phyloP scores from a whole-genome alignment of 129 eudicot genomes.

The Gnaphalium uliginosum region DNA sequence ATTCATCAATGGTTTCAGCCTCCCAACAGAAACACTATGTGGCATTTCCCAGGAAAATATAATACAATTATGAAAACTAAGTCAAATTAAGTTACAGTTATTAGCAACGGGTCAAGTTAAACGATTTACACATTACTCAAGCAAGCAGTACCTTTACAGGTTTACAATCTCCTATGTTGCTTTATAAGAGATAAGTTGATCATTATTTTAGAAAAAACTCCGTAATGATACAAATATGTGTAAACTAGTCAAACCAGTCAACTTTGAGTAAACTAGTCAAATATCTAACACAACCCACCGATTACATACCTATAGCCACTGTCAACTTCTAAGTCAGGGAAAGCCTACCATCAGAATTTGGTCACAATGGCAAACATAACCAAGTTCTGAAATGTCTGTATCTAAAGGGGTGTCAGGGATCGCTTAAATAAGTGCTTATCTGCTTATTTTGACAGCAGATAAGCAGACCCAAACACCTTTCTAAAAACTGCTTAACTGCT shows the following conservation, averaged over 20 bases:
- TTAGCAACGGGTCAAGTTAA: no score
- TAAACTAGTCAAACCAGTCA: background rate
- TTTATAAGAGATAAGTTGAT: constrained; percentile 35
- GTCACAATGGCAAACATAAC: no score
- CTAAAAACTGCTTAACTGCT: no score
- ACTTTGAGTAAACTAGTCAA: no score
- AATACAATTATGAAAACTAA: background rate
- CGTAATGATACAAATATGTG: background rate
- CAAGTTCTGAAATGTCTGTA: no score
- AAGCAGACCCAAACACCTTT: no score
- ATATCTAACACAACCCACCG: background rate
- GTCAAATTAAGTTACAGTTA: no score
- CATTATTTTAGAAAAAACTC: constrained; percentile 38
- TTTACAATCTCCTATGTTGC: constrained; percentile 65
- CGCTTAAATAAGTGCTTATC: no score
- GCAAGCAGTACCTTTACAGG: constrained; percentile 16
- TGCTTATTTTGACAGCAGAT: no score
- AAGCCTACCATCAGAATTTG: background rate
- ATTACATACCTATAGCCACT: background rate
- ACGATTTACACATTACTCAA: background rate
- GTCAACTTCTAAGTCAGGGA: background rate
- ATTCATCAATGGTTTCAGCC: background rate
- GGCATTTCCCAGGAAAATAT: background rate
- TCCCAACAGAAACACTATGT: background rate
- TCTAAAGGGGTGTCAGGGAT: no score